Evolutionary conservation across 352 stramenopile genomes (phyloP).

Genomic region (Phytophthora meadii): DNA sequence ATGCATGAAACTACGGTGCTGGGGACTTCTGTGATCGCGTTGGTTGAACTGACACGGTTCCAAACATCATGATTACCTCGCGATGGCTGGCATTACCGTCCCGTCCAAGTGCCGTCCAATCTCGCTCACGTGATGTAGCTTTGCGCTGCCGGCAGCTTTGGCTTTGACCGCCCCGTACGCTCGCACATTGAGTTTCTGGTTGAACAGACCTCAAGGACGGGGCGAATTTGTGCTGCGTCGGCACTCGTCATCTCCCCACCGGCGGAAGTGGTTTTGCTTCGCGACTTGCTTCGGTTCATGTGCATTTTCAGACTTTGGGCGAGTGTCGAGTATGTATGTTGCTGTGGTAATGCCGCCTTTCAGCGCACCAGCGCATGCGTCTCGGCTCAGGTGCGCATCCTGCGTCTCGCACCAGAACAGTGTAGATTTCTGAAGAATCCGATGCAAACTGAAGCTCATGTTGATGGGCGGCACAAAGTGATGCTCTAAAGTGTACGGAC

Average conservation of each 20-base stretch:
- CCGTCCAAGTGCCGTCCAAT: conserved; percentile 22
- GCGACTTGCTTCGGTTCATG: neutral
- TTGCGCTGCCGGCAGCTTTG: neutral
- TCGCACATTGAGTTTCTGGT: conserved; percentile 32
- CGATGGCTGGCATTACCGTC: neutral
- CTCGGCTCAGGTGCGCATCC: conserved; percentile 5
- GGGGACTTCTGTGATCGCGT: too few species aligned
- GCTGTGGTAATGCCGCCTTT: neutral
- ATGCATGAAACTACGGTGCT: neutral
- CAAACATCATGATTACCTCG: conserved; percentile 20
- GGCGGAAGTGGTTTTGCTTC: conserved; percentile 8
- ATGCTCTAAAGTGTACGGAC: neutral
- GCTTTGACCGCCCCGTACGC: conserved; percentile 22
- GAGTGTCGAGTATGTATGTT: too few species aligned
- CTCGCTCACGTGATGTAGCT: conserved; percentile 16
- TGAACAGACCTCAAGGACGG: conserved; percentile 28
- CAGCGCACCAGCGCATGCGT: conserved; percentile 11
- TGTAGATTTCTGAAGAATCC: too few species aligned
- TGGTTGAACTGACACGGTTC: neutral
- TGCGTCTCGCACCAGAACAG: conserved; percentile 15
- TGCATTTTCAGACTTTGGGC: neutral
- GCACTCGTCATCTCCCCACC: conserved; percentile 12
- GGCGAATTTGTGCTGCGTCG: conserved; percentile 7
- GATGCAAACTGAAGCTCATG: conserved; percentile 2
- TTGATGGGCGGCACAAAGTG: neutral